These are phyloP conservation scores for Xylaria multiplex DNA, from an alignment of 2,329 filamentous ascomycete genomes.

Conservation along the genomic window DNA sequence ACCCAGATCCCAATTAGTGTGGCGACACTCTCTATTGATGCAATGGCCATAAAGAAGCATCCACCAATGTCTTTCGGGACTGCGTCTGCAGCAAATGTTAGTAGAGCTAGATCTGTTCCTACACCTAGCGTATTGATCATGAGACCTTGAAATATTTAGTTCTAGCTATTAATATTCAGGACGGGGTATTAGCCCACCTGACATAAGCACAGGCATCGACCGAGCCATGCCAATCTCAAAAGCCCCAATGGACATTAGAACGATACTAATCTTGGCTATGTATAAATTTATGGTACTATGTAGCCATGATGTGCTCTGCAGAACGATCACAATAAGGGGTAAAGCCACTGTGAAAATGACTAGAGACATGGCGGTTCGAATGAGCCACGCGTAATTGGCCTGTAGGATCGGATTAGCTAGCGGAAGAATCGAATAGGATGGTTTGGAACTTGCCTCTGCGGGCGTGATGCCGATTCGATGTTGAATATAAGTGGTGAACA, in stretches of 20 bases:
- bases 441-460: neutral
- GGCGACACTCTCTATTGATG: constrained; percentile 24
- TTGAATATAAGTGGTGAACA: constrained; percentile 26
- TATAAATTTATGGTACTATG: constrained; percentile 9
- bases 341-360: constrained; percentile 15
- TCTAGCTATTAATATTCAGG: too few relatives aligned
- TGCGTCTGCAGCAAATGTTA: constrained; percentile 19
- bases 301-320: neutral
- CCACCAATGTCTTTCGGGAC: constrained; percentile 9
- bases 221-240: constrained; percentile 20
- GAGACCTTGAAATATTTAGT: constrained; percentile 18
- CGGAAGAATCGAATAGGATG: neutral
- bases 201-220: constrained; percentile 9
- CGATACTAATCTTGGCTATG: constrained; percentile 3
- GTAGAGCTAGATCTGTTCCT: constrained; percentile 22
- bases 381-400: constrained; percentile 22
- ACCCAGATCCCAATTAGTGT: constrained; percentile 16
- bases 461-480: constrained; percentile 19
- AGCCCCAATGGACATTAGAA: constrained; percentile 13
- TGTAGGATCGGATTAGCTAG: neutral
- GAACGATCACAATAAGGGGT: constrained; percentile 10
- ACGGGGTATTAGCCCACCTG: neutral
- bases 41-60: constrained; percentile 20
- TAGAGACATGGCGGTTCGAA: constrained; percentile 20
- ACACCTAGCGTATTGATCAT: constrained; percentile 27